Evolutionary conservation across 345 rosid species (phyloP).

Genomic region (Aethionema arabicum): DNA sequence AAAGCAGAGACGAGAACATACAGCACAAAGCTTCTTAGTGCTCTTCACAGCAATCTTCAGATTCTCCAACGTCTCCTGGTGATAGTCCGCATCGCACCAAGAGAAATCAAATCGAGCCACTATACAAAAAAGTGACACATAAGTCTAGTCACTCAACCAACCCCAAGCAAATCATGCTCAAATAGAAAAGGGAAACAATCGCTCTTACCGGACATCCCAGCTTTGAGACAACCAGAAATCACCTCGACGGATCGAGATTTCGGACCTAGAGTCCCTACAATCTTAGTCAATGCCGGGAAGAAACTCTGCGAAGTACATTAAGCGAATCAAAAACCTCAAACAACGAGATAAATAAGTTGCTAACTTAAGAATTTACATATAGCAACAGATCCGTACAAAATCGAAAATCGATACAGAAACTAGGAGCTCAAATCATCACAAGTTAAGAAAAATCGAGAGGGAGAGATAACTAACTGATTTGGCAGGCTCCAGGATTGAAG

Average conservation of each 20-base stretch:
- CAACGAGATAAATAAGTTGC: conserved; percentile 2
- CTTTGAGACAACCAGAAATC: conserved; percentile 69
- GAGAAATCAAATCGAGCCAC: conserved; percentile 94
- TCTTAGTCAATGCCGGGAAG: conserved; percentile 93
- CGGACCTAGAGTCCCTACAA: conserved; percentile 86
- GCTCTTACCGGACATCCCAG: conserved; percentile 77
- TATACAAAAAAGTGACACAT: conserved; percentile 21
- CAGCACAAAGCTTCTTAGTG: conserved; percentile 88
- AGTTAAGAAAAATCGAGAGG: neutral
- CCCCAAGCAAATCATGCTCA: neutral
- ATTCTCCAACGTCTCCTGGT: conserved; percentile 80
- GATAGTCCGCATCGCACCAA: conserved; percentile 70
- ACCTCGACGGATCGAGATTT: conserved; percentile 70
- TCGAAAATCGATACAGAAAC: neutral
- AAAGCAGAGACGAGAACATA: conserved; percentile 33
- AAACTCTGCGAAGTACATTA: conserved; percentile 52
- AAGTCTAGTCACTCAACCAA: neutral
- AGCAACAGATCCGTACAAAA: neutral
- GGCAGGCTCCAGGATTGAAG: conserved; percentile 88
- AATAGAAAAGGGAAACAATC: conserved; percentile 3
- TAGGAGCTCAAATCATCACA: conserved; percentile 1
- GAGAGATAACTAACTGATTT: conserved; percentile 56
- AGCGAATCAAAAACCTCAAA: conserved; percentile 14
- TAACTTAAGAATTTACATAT: neutral
- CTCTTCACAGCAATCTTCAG: conserved; percentile 65